A percentile compares a stretch with the other conserved stretches of the same genome.
Evolutionary conservation across 2,329 filamentous ascomycete species (phyloP).

Genomic region (Monascus ruber): DNA sequence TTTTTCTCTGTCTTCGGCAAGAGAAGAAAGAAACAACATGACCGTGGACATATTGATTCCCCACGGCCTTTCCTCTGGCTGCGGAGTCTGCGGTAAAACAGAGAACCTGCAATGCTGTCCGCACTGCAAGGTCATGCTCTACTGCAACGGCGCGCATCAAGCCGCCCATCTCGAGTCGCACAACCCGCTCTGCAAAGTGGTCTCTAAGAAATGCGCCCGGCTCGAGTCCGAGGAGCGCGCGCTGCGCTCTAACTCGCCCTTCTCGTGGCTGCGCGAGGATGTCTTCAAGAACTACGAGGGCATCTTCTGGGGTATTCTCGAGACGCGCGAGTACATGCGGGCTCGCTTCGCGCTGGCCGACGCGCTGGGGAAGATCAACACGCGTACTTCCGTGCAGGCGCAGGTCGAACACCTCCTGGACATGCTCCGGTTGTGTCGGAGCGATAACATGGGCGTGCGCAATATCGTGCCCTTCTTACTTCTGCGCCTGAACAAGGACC

Average conservation of each 20-base stretch:
- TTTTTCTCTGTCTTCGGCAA: no score
- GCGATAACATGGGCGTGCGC: slow-evolving; percentile 37
- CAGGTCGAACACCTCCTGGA: slow-evolving; percentile 32
- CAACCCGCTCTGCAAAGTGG: slow-evolving; percentile 28
- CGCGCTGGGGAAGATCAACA: slow-evolving; percentile 22
- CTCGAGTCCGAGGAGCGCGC: slow-evolving; percentile 26
- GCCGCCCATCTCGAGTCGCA: slow-evolving; percentile 25
- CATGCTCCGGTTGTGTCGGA: slow-evolving; percentile 35
- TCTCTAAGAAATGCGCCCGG: slow-evolving; percentile 19
- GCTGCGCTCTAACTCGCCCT: slow-evolving; percentile 22
- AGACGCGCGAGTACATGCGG: slow-evolving; percentile 29
- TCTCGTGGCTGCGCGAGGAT: slow-evolving; percentile 23
- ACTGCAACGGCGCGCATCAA: slow-evolving; percentile 39
- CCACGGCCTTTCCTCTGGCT: no score
- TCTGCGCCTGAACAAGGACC: slow-evolving; percentile 38
- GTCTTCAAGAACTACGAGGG: no score
- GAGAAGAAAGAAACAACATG: no score
- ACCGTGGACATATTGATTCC: no score
- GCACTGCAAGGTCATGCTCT: slow-evolving; percentile 33
- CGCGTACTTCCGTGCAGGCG: slow-evolving; percentile 23
- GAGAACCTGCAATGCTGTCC: slow-evolving; percentile 28
- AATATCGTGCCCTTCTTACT: slow-evolving; percentile 30
- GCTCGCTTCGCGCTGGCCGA: slow-evolving; percentile 23
- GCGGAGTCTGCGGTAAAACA: no score
- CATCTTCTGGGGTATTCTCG: no score